Evolutionary conservation across 306 rosid species (phyloP).

Genomic region (Quercus mongolica): DNA sequence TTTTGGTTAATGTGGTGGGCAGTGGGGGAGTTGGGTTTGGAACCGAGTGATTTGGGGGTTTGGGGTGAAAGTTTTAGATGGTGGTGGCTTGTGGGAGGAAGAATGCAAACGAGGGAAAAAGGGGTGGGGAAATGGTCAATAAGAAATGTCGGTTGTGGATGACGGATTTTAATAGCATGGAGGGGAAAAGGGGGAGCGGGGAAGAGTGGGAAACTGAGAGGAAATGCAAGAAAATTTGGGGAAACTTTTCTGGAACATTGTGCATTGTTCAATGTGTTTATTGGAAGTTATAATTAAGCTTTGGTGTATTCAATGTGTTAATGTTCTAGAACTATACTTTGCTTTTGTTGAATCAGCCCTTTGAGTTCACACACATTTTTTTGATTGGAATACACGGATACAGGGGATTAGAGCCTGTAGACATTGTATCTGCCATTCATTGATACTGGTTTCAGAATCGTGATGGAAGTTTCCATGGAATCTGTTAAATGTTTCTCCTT

Average conservation of each 20-base stretch:
- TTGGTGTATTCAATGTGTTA: too few relatives aligned
- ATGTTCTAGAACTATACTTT: neutral
- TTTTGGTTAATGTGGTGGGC: neutral
- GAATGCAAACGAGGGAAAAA: neutral
- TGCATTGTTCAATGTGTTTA: neutral
- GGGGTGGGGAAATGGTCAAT: neutral
- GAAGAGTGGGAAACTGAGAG: neutral
- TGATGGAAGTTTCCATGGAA: neutral
- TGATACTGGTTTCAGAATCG: neutral
- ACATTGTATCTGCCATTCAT: neutral
- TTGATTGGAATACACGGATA: neutral
- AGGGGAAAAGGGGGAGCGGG: neutral
- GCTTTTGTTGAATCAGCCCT: neutral
- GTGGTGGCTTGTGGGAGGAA: neutral
- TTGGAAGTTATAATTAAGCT: neutral
- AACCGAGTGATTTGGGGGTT: neutral
- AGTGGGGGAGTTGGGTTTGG: neutral
- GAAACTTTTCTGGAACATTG: neutral
- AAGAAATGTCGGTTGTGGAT: neutral
- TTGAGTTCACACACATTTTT: neutral
- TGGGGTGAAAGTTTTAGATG: neutral
- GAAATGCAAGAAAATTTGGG: neutral
- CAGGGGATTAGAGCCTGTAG: neutral
- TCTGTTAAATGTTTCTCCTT: neutral
- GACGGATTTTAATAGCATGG: neutral